Base-by-base conservation (phyloP, 2,329 filamentous ascomycete genomes). In the Beauveria caledonica region DNA sequence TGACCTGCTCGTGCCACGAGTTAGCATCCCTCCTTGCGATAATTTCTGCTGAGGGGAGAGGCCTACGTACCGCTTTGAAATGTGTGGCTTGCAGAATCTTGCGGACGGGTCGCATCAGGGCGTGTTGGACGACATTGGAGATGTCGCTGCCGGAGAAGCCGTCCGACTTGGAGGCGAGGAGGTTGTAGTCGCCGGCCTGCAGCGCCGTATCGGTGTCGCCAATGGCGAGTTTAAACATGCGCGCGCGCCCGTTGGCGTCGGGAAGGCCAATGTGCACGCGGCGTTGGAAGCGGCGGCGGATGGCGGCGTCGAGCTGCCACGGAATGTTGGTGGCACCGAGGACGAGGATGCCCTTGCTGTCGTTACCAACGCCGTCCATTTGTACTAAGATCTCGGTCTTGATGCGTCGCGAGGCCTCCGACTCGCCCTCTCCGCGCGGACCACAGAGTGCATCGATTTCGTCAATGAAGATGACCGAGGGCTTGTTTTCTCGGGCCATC, bases 321-420 rank as follows among this genome's bases (percentile, higher is more conserved):
- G 94, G 94, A 64, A 99, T 97, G 72, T 99, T 99, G 60, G 94
- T 99, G 58, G 94, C 94, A 63, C 94, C 94, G 3, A 99, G 84
- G 45, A 99, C 95, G 25, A 99, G 80, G 9, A 99, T 93, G 21
- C 93, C 94, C 68, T 89, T 92, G 64, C 89, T 93, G 74, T 99
- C 94, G 64, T 95, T 93, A 64, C 94, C 95, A 10, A 99, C 94
- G 76, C 94, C 95, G 68, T 99, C 94, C 94, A 99, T 99, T 75
- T 99, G 94, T 19, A 99, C 93, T 15, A 99, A 86, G 69, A 99
- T 86, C 75, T 99, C 94, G 0, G 94, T 99, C 78, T 99, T 99
- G 81, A 99, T 99, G 72, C 94, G 89, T 63, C 94, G 85, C 57
- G 92, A 97, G 1, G 95, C 94, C 79, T 99, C 94, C 1, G 92